Conservation (phyloP, 352 stramenopile genomes). For the Achlya hypogyna region DNA sequence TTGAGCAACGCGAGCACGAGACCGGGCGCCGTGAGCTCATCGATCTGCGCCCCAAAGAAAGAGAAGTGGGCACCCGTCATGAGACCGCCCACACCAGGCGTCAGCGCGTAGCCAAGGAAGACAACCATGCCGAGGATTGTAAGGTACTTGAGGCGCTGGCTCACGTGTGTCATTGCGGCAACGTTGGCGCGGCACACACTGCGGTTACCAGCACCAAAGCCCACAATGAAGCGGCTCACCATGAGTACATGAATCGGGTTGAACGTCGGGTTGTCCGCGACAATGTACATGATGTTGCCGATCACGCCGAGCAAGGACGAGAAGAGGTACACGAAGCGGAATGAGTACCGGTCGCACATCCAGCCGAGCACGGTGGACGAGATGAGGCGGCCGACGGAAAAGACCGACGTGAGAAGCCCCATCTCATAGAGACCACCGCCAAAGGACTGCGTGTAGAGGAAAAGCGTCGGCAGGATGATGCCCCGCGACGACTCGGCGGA, state of each 20-base stretch:
- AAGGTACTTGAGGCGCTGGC: constrained; percentile 61
- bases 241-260: constrained; percentile 38
- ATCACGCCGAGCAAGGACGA: constrained; percentile 58
- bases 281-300: constrained; percentile 64
- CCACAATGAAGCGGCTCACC: constrained; percentile 59
- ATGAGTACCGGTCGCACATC: constrained; percentile 76
- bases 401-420: constrained; percentile 69
- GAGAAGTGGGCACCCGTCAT: constrained; percentile 46
- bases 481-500: constrained; percentile 62
- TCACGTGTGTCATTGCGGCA: constrained; percentile 51
- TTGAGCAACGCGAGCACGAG: constrained; percentile 56
- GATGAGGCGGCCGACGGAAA: constrained; percentile 65
- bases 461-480: constrained; percentile 69
- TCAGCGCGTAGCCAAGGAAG: constrained; percentile 66
- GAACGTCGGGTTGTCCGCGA: constrained; percentile 53
- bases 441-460: constrained; percentile 79
- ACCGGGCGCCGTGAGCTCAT: constrained; percentile 61
- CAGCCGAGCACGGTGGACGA: constrained; percentile 74
- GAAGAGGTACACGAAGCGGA: constrained; percentile 66
- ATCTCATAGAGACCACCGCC: constrained; percentile 68
- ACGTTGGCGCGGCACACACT: constrained; percentile 70
- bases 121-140: constrained; percentile 68
- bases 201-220: constrained; percentile 65
- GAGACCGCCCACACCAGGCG: constrained; percentile 52
- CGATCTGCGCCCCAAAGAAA: constrained; percentile 57